Evolutionary conservation across 352 stramenopile species (phyloP).

Genomic region (Phytophthora pinifolia): DNA sequence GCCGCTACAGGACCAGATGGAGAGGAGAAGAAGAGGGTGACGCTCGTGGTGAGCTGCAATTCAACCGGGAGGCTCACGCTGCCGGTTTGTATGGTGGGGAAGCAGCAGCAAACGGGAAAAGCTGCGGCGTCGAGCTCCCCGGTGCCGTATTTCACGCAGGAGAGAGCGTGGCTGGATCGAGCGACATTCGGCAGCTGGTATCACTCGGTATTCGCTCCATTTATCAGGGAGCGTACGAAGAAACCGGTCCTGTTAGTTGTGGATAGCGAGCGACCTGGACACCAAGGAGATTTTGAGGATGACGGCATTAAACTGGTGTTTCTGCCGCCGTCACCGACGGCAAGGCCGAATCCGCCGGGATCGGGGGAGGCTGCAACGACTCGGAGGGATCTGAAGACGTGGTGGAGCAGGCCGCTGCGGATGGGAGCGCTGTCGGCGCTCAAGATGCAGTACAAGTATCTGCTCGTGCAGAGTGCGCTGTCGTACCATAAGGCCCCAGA

Average conservation of each 20-base stretch:
- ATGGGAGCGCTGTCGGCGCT: constrained; percentile 21
- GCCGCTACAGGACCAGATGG: not conserved
- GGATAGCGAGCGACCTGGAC: constrained; percentile 24
- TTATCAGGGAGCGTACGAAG: constrained; percentile 20
- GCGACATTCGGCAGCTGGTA: constrained; percentile 30
- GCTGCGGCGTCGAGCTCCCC: not conserved
- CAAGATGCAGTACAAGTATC: constrained; percentile 25
- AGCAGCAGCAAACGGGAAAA: not conserved
- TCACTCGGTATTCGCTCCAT: constrained; percentile 24
- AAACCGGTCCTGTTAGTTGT: constrained; percentile 31
- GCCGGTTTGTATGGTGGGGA: constrained; percentile 27
- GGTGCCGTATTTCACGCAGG: constrained; percentile 24
- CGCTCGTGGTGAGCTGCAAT: constrained; percentile 31
- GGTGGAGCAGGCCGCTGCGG: constrained; percentile 19
- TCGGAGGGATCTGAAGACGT: not conserved
- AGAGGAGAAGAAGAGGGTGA: constrained; percentile 10
- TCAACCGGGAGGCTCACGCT: constrained; percentile 19
- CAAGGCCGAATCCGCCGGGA: not conserved
- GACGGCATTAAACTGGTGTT: constrained; percentile 22
- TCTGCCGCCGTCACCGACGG: constrained; percentile 6
- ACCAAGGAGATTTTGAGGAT: constrained; percentile 35
- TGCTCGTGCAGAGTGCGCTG: constrained; percentile 24
- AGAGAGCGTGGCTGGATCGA: constrained; percentile 34
- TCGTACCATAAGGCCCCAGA: constrained; percentile 20
- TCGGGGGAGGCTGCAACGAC: not conserved